A percentile compares a stretch with the other conserved stretches of the same genome.
Evolutionary conservation across 1,284 basidiomycete species (phyloP).

Genomic region (Mycena sp.): DNA sequence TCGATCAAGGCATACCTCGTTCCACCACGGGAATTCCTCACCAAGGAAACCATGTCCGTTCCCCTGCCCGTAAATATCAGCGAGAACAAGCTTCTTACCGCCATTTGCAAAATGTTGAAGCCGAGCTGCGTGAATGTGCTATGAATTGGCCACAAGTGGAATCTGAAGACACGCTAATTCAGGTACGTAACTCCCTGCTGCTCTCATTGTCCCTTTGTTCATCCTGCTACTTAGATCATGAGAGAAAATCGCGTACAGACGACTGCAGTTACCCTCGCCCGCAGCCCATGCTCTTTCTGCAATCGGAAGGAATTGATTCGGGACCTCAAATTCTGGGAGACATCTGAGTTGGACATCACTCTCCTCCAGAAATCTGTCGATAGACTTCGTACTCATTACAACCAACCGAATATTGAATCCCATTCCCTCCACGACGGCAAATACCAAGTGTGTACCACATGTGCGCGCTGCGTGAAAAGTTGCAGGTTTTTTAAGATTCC

Average conservation of each 20-base stretch:
- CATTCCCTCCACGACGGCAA: no score
- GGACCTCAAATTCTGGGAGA: not conserved
- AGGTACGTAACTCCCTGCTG: no score
- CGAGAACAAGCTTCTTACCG: not conserved
- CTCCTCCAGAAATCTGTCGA: no score
- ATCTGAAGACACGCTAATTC: no score
- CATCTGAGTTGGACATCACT: conserved; percentile 1
- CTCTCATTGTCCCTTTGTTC: no score
- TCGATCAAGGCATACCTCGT: no score
- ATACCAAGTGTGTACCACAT: no score
- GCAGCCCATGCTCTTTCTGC: conserved; percentile 15
- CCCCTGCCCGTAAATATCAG: not conserved
- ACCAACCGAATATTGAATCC: no score
- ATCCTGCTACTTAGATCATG: no score
- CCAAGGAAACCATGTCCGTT: not conserved
- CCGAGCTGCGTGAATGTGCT: not conserved
- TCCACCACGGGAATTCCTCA: no score
- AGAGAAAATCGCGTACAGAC: conserved; percentile 2
- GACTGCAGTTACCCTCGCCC: not conserved
- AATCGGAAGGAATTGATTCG: not conserved
- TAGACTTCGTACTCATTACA: no score
- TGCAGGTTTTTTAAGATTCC: not conserved
- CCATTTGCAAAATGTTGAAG: not conserved
- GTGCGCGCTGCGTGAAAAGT: not conserved
- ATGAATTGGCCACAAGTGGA: no score